Base-by-base conservation (phyloP, 2,329 filamentous ascomycete genomes). In the Acephala macrosclerotiorum region DNA sequence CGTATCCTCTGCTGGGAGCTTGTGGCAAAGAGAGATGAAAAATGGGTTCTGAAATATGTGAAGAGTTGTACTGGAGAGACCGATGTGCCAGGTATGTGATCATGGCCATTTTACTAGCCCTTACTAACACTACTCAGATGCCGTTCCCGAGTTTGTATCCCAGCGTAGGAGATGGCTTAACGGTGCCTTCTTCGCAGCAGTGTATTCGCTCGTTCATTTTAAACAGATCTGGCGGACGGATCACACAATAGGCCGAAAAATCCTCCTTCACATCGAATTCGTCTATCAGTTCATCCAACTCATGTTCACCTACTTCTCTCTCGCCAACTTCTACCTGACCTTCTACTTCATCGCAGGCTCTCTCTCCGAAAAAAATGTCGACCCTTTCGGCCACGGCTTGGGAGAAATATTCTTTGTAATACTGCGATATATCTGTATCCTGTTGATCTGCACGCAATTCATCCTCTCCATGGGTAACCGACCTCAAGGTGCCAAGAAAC, bases 291-390 rank as follows among this genome's bases (percentile, higher is more conserved):
- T 97, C 77, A 85, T 98, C 72, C 92, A 94, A 75, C 87, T 99
- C 16, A 79, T 97, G 67, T 99, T 99, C 82, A 99, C 96, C 55
- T 99, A 93, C 83, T 98, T 99, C 83, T 97, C 95, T 12, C 88
- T 99, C 47, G 94, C 95, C 79, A 99, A 99, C 83, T 99, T 98
- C 84, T 99, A 98, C 79, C 89, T 99, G 60, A 97, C 94, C 65
- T 99, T 99, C 81, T 99, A 94, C 85, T 99, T 99, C 82, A 91
- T 99, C 71, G 94, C 94, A 25, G 96, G 96, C 51, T 96, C 94
- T 47, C 85, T 99, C 18, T 87, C 91, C 0, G 93, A 98, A 74
- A 82, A 87, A 0, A 82, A 83, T 29, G 83, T 96, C 70, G 96
- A 99, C 78, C 96, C 96, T 0, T 99, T 99, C 72, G 94, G 94